Base-by-base conservation (phyloP, 2,329 filamentous ascomycete genomes). In the Penicillium sp. region DNA sequence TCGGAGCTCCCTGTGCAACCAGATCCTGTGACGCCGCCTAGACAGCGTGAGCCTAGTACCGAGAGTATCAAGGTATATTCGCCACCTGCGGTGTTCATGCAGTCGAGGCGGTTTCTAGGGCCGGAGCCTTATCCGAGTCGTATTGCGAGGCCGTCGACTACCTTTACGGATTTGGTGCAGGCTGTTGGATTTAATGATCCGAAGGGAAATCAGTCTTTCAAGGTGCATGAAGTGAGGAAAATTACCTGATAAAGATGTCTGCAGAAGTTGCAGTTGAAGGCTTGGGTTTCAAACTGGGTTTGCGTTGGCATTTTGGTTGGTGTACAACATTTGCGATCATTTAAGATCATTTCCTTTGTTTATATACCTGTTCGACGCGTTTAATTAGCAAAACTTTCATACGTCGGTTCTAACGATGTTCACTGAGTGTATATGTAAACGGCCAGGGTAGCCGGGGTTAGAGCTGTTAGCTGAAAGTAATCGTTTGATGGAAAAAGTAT, bases 41-140 rank as follows among this genome's bases (percentile, higher is more conserved):
- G 42, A 23, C 67, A 59, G n/a, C 71, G 68, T 19, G 63, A 69
- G 56, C 71, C 65, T 29, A 78, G 74, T 37, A 78, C 70, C 13
- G 78, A 80, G 61, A 80, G 74, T 59, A 81, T 81, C 59, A 75
- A 72, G 51, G 73, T 81, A 4, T 80, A 79, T 60, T 78, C 77
- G 16, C 79, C 79, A 1, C 74, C 72, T 4, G 71, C 71, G 9
- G 66, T 67, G 39, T 67, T 74, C 54, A 57, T 66, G 10, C 55
- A 64, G 53, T 60, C 58, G 52, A 66, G 61, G 8, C 62, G 67
- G 10, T 63, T 69, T 16, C 46, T 69, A 13, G 67, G 65, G 1
- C 73, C 69, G 0, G 63, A 66, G 26, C 66, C 66, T 16, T 69
- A 69, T 50, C 68, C 66, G 8, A 26, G 54, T 14, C 23, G 43